Percentiles rank a stretch among this genome's conserved stretches.
Conservation (phyloP, 371 early-diverging fungal genomes). For the Mortierella sp. region DNA sequence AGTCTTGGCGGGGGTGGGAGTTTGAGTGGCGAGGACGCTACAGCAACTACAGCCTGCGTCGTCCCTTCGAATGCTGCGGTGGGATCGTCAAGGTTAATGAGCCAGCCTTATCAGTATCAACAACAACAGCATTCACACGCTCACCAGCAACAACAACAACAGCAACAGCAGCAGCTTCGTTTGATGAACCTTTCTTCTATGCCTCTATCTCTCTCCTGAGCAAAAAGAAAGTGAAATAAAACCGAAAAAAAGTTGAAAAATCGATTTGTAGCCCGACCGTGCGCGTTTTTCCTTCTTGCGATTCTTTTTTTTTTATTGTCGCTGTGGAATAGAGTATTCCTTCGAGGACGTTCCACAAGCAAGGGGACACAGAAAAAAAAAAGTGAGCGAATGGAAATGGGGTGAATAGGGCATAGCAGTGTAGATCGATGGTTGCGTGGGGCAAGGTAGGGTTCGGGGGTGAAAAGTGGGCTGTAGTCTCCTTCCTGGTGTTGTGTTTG, state of each 20-base stretch:
- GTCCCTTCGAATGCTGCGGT: not conserved
- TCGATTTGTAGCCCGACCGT: not conserved
- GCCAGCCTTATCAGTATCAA: not conserved
- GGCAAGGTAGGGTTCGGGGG: not conserved
- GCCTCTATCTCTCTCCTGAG: not conserved
- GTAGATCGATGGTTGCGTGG: not conserved
- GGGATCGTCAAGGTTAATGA: not conserved
- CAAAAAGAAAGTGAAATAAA: not conserved
- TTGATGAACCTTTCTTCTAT: not conserved
- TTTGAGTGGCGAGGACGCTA: not conserved
- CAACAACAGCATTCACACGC: not conserved
- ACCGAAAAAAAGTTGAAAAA: not conserved
- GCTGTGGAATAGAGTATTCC: not conserved
- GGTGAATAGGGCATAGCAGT: not conserved
- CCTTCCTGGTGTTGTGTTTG: not conserved
- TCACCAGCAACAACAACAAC: not conserved
- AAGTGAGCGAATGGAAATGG: not conserved
- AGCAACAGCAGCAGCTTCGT: not conserved
- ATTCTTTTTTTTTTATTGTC: not conserved
- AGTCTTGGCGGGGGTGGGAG: not conserved
- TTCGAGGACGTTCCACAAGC: constrained; percentile 8
- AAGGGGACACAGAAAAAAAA: not conserved
- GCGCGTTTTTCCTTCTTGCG: constrained; percentile 1
- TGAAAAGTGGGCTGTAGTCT: not conserved
- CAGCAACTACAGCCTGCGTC: not conserved